A percentile compares a stretch with the other conserved stretches of the same genome.
Conservation (phyloP, 371 early-diverging fungal species). For the Saksenaea vasiformis region DNA sequence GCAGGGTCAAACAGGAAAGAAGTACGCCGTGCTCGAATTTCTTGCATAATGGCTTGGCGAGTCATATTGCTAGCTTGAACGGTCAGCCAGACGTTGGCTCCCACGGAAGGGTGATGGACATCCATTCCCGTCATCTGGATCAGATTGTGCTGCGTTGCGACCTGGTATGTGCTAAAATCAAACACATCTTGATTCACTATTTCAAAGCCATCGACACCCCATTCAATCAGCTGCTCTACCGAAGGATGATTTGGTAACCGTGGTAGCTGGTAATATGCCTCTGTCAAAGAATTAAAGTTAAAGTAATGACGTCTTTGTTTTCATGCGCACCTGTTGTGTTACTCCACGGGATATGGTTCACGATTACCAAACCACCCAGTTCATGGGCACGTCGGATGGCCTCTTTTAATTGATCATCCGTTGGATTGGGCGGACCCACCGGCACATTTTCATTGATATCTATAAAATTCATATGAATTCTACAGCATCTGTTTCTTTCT, state of each 20-base stretch:
- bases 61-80: slow-evolving; percentile 53
- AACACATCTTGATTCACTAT: slow-evolving; percentile 64
- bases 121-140: slow-evolving; percentile 71
- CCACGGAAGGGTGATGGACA: slow-evolving; percentile 64
- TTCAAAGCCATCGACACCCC: slow-evolving; percentile 80
- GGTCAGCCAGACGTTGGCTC: slow-evolving; percentile 66
- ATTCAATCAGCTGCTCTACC: slow-evolving; percentile 57
- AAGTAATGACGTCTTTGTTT: background rate
- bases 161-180: slow-evolving; percentile 62
- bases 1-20: slow-evolving; percentile 73
- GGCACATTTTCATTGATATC: slow-evolving; percentile 71
- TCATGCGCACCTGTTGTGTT: slow-evolving; percentile 53
- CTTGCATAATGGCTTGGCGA: slow-evolving; percentile 54
- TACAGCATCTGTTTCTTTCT: slow-evolving; percentile 53
- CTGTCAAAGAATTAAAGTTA: slow-evolving; percentile 17
- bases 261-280: slow-evolving; percentile 56
- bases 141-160: slow-evolving; percentile 42
- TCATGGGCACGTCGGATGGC: slow-evolving; percentile 65
- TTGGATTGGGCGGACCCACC: slow-evolving; percentile 58
- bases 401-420: slow-evolving; percentile 62
- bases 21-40: slow-evolving; percentile 62
- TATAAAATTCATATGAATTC: slow-evolving; percentile 79
- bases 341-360: slow-evolving; percentile 84
- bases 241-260: slow-evolving; percentile 70
- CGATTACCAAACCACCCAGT: slow-evolving; percentile 75